Evolutionary conservation across 768 basidiomycete species (phyloP).

Genomic region (Mycena epipterygia): DNA sequence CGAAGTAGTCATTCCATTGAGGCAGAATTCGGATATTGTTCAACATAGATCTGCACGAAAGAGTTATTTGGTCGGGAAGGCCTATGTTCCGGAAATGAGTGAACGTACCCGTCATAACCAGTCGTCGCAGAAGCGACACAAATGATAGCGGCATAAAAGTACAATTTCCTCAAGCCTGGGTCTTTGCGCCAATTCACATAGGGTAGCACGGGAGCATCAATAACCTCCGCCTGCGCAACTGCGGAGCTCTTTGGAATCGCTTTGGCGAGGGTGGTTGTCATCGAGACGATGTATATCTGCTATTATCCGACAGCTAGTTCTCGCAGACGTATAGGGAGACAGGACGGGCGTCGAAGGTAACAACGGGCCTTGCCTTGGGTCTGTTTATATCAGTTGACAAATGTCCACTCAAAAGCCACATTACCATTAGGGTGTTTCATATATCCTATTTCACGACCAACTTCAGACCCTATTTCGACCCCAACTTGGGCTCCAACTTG

Average conservation of each 20-base stretch:
- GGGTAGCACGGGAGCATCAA: constrained; percentile 24
- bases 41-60: constrained; percentile 25
- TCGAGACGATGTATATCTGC: constrained; percentile 18
- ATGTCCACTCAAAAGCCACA: constrained; percentile 22
- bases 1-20: constrained; percentile 27
- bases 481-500: too few species aligned
- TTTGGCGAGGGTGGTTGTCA: constrained; percentile 23
- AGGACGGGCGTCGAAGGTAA: constrained; percentile 11
- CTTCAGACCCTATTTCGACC: too few species aligned
- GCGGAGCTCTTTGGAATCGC: constrained; percentile 14
- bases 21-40: constrained; percentile 27
- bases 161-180: constrained; percentile 29
- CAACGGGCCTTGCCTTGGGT: constrained; percentile 17
- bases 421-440: too few species aligned
- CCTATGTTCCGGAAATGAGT: constrained; percentile 4
- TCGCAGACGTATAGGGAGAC: constrained; percentile 8
- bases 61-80: constrained; percentile 9
- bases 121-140: constrained; percentile 29
- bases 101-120: constrained; percentile 28
- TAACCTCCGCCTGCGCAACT: constrained; percentile 19
- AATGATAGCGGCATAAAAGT: constrained; percentile 31
- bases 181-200: constrained; percentile 30
- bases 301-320: constrained; percentile 16
- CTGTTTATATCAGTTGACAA: constrained; percentile 18
- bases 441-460: too few species aligned